These are phyloP conservation scores for Rhizopus arrhizus DNA, from an alignment of 371 early-diverging fungal species.

Conservation along the genomic window DNA sequence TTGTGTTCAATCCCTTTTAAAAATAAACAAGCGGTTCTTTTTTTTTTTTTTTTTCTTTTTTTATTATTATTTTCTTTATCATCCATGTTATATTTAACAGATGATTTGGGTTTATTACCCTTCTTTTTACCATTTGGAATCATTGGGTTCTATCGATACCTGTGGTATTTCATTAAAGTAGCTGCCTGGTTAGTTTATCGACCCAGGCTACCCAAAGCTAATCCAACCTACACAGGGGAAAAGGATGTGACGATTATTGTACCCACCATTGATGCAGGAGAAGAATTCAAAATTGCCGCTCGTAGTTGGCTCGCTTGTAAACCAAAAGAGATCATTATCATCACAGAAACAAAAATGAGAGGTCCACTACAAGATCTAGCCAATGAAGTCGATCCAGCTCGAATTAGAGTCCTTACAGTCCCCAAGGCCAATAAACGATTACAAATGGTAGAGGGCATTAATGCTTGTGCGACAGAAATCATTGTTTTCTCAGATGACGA, in stretches of 20 bases:
- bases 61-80: background rate
- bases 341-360: slow-evolving; percentile 60
- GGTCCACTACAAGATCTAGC: slow-evolving; percentile 54
- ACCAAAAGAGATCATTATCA: slow-evolving; percentile 66
- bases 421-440: slow-evolving; percentile 68
- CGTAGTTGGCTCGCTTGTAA: slow-evolving; percentile 67
- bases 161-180: slow-evolving; percentile 69
- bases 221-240: slow-evolving; percentile 56
- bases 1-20: background rate
- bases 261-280: slow-evolving; percentile 79
- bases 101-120: slow-evolving; percentile 61
- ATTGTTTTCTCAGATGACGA: slow-evolving; percentile 79
- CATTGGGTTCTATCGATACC: slow-evolving; percentile 74
- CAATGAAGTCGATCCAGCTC: slow-evolving; percentile 43
- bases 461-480: slow-evolving; percentile 66
- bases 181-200: slow-evolving; percentile 59
- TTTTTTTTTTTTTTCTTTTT: slow-evolving; percentile 10
- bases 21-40: slow-evolving; percentile 2
- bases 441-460: slow-evolving; percentile 75
- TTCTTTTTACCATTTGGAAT: slow-evolving; percentile 76
- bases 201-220: slow-evolving; percentile 52
- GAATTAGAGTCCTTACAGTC: slow-evolving; percentile 56
- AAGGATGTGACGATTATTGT: slow-evolving; percentile 75
- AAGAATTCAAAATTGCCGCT: slow-evolving; percentile 71
- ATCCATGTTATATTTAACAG: slow-evolving; percentile 73